phyloP scores from a whole-genome alignment of 371 early-diverging fungal species.

The Rhizopus sp. region DNA sequence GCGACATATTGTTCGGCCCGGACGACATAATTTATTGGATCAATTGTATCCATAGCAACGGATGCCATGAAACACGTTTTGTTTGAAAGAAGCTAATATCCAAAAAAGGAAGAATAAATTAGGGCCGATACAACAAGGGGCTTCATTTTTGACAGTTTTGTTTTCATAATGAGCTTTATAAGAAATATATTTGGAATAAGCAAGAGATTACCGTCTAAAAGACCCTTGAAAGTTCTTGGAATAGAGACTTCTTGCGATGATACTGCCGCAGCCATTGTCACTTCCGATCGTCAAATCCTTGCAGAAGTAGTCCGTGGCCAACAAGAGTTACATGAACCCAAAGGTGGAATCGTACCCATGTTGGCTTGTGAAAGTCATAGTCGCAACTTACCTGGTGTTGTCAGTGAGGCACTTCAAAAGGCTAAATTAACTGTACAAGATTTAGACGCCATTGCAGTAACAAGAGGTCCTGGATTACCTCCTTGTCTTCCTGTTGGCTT shows the following conservation, averaged over 20 bases:
- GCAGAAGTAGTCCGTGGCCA: slow-evolving; percentile 70
- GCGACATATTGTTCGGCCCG: too few species aligned
- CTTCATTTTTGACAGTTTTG: not conserved
- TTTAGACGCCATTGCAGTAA: slow-evolving; percentile 82
- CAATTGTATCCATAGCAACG: too few species aligned
- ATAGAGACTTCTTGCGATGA: slow-evolving; percentile 89
- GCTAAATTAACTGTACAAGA: slow-evolving; percentile 59
- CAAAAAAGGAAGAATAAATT: too few species aligned
- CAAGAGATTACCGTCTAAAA: not conserved
- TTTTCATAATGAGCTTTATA: not conserved
- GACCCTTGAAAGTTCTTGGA: slow-evolving; percentile 58
- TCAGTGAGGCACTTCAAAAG: slow-evolving; percentile 61
- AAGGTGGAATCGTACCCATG: slow-evolving; percentile 83
- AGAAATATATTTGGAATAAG: not conserved
- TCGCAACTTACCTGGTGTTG: slow-evolving; percentile 65
- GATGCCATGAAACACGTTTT: too few species aligned
- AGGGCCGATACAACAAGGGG: too few species aligned
- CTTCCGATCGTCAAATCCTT: slow-evolving; percentile 66
- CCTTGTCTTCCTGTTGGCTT: slow-evolving; percentile 76
- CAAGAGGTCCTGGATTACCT: slow-evolving; percentile 83
- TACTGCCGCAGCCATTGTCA: slow-evolving; percentile 81
- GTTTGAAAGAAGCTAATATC: too few species aligned
- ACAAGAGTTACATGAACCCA: slow-evolving; percentile 72
- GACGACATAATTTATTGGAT: too few species aligned
- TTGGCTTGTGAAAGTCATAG: slow-evolving; percentile 76